Base-by-base conservation (phyloP, 2,329 filamentous ascomycete species). In the Onygenales sp. region DNA sequence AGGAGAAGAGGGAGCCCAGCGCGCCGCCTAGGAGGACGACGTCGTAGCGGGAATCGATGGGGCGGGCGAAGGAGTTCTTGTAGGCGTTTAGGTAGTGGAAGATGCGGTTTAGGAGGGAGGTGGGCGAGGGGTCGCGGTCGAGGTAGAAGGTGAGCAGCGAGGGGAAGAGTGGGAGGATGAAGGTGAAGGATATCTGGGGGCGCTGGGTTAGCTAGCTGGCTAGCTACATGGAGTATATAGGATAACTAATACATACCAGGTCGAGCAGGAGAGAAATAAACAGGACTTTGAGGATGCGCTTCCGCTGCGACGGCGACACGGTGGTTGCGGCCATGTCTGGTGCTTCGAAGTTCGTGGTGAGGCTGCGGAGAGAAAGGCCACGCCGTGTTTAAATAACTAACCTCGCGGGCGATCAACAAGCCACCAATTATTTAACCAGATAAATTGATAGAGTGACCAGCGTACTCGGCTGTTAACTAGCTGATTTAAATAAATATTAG, bases 71-170 rank as follows among this genome's bases (percentile, higher is more conserved):
- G 54, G 88, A 82, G 60, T 91, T 86, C 72, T 98, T 98, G 81
- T 98, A 98, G 45, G 87, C 79, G 67, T 98, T 96, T 51, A 98
- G 80, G 61, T 87, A 91, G 61, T 79, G 77, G 58, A 98, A 80
- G 54, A 97, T 83, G 57, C 81, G 81, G 58, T 89, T 85, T 27
- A 98, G 83, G 35, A 95, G 73, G 1, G 88, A 90, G 54, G 74
- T 70, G 2, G 79, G 74, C 38, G 74, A 66, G 59, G 73, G 70
- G 53, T 96, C 91, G 71, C 84, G 83, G 66, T 89, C 85, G 72
- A 89, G 88, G 75, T 97, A 98, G 80, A 96, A 97, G 64, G 94
- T 87, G 71, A 97, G 86, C 44, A 98, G 85, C 55, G 90, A 91
- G 7, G 91, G 93, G 68, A 97, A 98, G 38, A 98, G 82, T 0